Base-by-base conservation (phyloP, 2,329 filamentous ascomycete genomes). In the Fusarium denticulatum region DNA sequence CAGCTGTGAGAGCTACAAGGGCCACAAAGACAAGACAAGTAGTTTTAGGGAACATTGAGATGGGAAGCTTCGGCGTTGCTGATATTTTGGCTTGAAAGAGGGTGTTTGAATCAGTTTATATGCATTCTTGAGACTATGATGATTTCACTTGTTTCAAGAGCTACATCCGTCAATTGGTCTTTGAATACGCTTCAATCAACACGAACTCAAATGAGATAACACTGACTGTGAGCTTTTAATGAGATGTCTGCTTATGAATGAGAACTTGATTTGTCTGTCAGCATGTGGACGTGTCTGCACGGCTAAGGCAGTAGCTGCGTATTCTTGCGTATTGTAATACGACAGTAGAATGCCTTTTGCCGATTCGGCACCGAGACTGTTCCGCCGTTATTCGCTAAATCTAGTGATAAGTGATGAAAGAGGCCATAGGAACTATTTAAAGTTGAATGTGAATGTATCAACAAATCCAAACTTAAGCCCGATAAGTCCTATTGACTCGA, bases 161-260 rank as follows among this genome's bases (percentile, higher is more conserved):
- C 26, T 11, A 46, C 24, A 7, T 15, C 26, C 26, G 22, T 28
- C 26, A 7, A 1, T 15, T 6, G 26, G 26, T 15, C 43, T 47
- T 28, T 28, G 26, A 47, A 47, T 47, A 47, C 45, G 45, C 26
- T 26, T 15, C 6, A 22, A 47, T 15, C 18, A 47, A 13, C 18
- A 15, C 9, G 11, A 4, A 5, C 1, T 28, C 26, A 15, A 5
- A 3, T 0, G 22, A 28, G 12, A 13, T 11, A 22, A 0, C 14
- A 28, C 8, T 28, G 13, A 10, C 4, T 1, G 26, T 28, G 2
- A 2, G 9, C 0, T 4, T 22, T 22, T 4, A 0, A 28, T 28
- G 9, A 3, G 6, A 47, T 22, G 0, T 28, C 8, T 5, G 3
- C 2, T 22, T 11, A 5, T 28, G 13, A 0, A 3, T 7, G 6